Conservation (phyloP, 2,329 filamentous ascomycete species). For the Monosporascus sp. region DNA sequence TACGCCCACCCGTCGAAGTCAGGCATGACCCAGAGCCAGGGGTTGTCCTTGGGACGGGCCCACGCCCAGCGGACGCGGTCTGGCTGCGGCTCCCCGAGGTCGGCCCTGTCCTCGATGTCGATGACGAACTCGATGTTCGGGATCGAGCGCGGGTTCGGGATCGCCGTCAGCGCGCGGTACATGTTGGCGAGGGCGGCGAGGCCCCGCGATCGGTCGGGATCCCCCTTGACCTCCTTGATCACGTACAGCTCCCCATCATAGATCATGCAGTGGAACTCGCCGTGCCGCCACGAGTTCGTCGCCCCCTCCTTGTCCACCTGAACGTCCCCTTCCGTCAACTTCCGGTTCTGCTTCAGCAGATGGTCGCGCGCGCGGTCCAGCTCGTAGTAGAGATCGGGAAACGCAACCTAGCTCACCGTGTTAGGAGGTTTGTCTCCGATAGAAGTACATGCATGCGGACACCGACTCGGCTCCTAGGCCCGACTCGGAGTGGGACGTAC, state of each 20-base stretch:
- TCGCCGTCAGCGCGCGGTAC: conserved; percentile 15
- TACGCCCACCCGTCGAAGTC: conserved; percentile 20
- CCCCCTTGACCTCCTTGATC: conserved; percentile 14
- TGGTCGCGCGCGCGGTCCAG: conserved; percentile 15
- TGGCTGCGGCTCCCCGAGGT: conserved; percentile 10
- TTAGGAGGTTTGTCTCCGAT: not conserved
- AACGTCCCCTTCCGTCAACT: conserved; percentile 11
- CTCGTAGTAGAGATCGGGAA: conserved; percentile 16
- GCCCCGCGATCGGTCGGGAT: conserved; percentile 18
- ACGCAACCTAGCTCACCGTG: conserved; percentile 9
- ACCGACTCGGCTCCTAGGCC: too few relatives aligned
- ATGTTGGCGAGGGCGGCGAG: conserved; percentile 16
- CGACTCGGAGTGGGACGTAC: conserved; percentile 3
- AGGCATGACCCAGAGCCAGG: conserved; percentile 18
- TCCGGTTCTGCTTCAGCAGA: conserved; percentile 8
- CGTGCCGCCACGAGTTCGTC: conserved; percentile 11
- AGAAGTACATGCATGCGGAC: not conserved
- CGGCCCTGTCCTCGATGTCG: conserved; percentile 16
- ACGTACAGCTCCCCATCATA: conserved; percentile 16
- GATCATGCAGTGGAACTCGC: conserved; percentile 18
- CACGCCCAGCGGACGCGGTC: conserved; percentile 16
- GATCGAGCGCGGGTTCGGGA: conserved; percentile 12
- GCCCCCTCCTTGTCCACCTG: conserved; percentile 8
- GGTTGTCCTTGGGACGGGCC: conserved; percentile 14
- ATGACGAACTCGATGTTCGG: conserved; percentile 18